Conservation (phyloP, 768 basidiomycete species). For the Polyporus arcularius region DNA sequence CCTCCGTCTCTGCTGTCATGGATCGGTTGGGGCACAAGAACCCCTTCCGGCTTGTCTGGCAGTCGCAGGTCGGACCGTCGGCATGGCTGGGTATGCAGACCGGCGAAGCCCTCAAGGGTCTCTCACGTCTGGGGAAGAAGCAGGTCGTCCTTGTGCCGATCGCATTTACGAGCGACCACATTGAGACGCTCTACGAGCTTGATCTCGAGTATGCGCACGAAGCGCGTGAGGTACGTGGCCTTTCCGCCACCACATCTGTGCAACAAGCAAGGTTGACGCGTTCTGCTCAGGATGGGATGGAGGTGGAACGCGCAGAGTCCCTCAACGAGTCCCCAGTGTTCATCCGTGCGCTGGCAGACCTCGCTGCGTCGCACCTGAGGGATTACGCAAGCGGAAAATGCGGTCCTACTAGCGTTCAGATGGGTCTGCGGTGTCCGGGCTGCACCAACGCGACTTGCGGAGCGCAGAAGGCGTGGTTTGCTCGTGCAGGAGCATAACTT, state of each 20-base stretch:
- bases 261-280: background rate
- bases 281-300: slow-evolving; percentile 75
- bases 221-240: slow-evolving; percentile 73
- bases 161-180: slow-evolving; percentile 98
- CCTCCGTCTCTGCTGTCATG: slow-evolving; percentile 94
- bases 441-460: slow-evolving; percentile 90
- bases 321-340: slow-evolving; percentile 96
- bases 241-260: background rate
- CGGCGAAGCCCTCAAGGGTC: slow-evolving; percentile 83
- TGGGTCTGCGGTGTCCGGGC: slow-evolving; percentile 89
- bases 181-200: slow-evolving; percentile 96
- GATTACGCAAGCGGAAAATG: slow-evolving; percentile 55
- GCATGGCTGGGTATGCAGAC: slow-evolving; percentile 99
- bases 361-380: slow-evolving; percentile 77
- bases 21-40: slow-evolving; percentile 74
- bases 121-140: slow-evolving; percentile 75
- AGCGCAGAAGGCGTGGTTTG: slow-evolving; percentile 88
- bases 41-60: slow-evolving; percentile 96
- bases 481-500: slow-evolving; percentile 55
- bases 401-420: slow-evolving; percentile 73
- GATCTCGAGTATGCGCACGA: slow-evolving; percentile 93
- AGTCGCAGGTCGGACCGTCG: slow-evolving; percentile 94
- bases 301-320: slow-evolving; percentile 85
- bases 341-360: slow-evolving; percentile 91
- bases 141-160: slow-evolving; percentile 87